These are phyloP conservation scores for Aureobasidium sp. DNA, from an alignment of 2,329 filamentous ascomycete genomes.

Conservation along the genomic window DNA sequence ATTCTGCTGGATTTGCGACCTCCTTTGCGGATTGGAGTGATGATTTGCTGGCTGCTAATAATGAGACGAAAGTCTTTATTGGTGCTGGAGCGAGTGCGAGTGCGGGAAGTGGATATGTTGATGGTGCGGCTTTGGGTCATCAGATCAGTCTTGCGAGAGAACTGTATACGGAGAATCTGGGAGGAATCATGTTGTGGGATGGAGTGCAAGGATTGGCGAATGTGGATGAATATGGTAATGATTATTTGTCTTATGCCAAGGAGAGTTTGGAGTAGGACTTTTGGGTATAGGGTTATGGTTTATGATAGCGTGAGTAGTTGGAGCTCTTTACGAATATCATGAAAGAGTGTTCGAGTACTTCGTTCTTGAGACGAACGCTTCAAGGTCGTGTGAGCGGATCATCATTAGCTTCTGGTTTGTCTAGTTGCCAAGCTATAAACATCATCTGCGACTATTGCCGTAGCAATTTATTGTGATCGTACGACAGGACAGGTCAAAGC, in stretches of 20 bases:
- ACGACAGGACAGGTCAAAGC: neutral
- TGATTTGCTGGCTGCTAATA: constrained; percentile 22
- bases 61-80: constrained; percentile 29
- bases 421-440: neutral
- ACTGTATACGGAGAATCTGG: constrained; percentile 28
- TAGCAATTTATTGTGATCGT: neutral
- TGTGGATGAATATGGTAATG: constrained; percentile 19
- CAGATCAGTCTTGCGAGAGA: constrained; percentile 27
- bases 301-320: neutral
- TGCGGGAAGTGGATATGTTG: constrained; percentile 28
- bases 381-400: too few species aligned
- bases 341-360: too few species aligned
- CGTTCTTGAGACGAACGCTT: too few species aligned
- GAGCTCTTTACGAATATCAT: neutral
- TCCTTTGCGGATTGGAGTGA: constrained; percentile 30
- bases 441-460: neutral
- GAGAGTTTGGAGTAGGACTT: neutral
- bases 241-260: constrained; percentile 16
- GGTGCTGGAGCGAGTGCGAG: constrained; percentile 29
- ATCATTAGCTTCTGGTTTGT: neutral
- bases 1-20: constrained; percentile 22
- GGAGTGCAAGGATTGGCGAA: constrained; percentile 25
- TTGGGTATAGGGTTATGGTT: neutral
- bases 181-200: constrained; percentile 38
- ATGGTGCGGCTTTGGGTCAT: constrained; percentile 22